Evolutionary conservation across 352 stramenopile genomes (phyloP).

Genomic region (Phytophthora capsici): DNA sequence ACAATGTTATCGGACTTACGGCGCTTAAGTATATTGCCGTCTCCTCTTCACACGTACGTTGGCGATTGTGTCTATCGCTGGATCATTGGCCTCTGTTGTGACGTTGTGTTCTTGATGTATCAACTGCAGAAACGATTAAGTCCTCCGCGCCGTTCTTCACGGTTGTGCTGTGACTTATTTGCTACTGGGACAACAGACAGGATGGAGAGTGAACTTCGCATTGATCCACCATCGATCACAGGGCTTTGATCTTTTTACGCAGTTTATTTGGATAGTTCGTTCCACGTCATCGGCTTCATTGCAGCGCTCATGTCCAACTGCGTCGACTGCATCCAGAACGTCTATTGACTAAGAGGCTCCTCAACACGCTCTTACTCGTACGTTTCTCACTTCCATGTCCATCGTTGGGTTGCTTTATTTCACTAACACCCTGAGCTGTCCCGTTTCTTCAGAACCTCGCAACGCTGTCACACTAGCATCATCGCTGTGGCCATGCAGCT

Average conservation of each 20-base stretch:
- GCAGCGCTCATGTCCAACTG: conserved; percentile 91
- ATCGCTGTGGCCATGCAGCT: conserved; percentile 87
- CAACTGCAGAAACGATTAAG: conserved; percentile 90
- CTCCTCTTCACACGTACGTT: conserved; percentile 87
- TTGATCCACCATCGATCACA: conserved; percentile 87
- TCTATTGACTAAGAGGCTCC: conserved; percentile 89
- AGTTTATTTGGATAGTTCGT: conserved; percentile 86
- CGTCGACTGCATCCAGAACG: conserved; percentile 93
- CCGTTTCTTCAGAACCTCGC: conserved; percentile 58
- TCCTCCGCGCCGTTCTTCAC: conserved; percentile 92
- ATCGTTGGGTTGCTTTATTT: not conserved
- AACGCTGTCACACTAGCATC: conserved; percentile 90
- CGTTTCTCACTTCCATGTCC: too few relatives aligned
- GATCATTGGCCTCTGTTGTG: conserved; percentile 10
- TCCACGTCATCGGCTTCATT: conserved; percentile 89
- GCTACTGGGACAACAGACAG: conserved; percentile 82
- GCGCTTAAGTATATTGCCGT: conserved; percentile 93
- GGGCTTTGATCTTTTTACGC: conserved; percentile 89
- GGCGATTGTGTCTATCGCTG: conserved; percentile 1
- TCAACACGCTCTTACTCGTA: conserved; percentile 86
- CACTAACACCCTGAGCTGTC: too few relatives aligned
- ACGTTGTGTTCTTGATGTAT: conserved; percentile 12
- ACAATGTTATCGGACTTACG: conserved; percentile 91
- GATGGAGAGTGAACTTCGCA: conserved; percentile 84
- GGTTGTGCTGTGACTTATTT: conserved; percentile 87